Evolutionary conservation across 495 filamentous ascomycete species (phyloP).

Genomic region (Talaromyces borbonicus): DNA sequence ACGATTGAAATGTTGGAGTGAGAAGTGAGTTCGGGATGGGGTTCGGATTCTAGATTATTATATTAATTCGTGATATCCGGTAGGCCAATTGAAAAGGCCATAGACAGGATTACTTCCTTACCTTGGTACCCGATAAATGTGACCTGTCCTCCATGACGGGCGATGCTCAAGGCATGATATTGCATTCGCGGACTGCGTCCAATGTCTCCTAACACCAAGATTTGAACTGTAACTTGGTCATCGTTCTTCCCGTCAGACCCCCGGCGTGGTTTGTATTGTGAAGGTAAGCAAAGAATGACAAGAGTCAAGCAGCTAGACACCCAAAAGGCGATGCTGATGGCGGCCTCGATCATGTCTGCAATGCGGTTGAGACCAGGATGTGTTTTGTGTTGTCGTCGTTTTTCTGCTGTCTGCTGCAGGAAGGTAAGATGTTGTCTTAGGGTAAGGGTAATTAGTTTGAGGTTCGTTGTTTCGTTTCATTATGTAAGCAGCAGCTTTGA

Average conservation of each 20-base stretch:
- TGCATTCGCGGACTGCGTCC: conserved; percentile 96
- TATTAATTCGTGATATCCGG: no score
- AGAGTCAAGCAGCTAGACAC: conserved; percentile 40
- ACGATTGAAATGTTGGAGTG: conserved; percentile 58
- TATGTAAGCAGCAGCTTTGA: no score
- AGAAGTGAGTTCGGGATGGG: conserved; percentile 64
- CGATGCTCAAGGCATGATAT: conserved; percentile 92
- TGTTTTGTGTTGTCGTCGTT: no score
- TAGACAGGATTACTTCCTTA: conserved; percentile 20
- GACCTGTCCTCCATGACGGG: conserved; percentile 69
- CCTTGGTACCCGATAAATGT: conserved; percentile 83
- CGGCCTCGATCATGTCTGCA: conserved; percentile 29
- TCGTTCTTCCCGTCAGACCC: conserved; percentile 11
- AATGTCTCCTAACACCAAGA: conserved; percentile 97
- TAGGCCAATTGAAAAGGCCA: conserved; percentile 3
- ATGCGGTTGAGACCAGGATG: background rate
- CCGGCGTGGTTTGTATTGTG: conserved; percentile 31
- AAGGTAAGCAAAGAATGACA: conserved; percentile 40
- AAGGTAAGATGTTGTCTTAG: no score
- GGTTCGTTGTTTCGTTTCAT: no score
- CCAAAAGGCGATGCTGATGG: conserved; percentile 36
- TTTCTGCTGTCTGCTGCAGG: no score
- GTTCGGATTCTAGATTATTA: conserved; percentile 53
- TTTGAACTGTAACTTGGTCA: conserved; percentile 49
- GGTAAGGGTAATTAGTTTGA: no score